Evolutionary conservation across 1,284 basidiomycete species (phyloP), one percentile per base, ranked within the genome.

Genomic region (Boletus hoseneyae): DNA sequence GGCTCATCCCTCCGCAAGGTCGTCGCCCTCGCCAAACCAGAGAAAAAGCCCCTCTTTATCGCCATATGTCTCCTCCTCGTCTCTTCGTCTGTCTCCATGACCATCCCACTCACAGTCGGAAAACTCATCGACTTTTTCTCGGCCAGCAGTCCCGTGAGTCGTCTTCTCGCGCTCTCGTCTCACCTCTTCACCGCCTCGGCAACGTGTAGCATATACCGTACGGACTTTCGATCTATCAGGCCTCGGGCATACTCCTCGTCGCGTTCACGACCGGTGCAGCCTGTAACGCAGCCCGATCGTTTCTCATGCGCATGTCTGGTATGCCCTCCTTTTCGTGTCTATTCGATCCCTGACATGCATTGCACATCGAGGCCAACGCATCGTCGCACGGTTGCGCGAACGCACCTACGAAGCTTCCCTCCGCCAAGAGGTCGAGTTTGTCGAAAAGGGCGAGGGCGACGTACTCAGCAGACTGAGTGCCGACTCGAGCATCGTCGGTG

Each of bases 401-500:
- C 76, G 80, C 37, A 90, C 90, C 6, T 99, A 94, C 65, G 74
- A 78, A 13, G 89, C 88, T 13, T 83, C 92, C 2, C 73, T 97
- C 15, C 77, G 78, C 40, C 95, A 97, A 70, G 95, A 97, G 65
- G 88, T 96, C 27, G 91, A 95, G 65, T 95, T 85, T 63, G 91
- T 96, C 4, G 94, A 97, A 69, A 83, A 83, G 39, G 93, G 93
- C 0, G 93, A 95, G 51, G 97, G 96, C 12, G 97, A 99, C 65
- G 90, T 97, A 10, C 76, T 99, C 37, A 95, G 92, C 64, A 75
- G 96, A 40, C 78, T 99, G 34, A 95, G 90, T 52, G 88, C 90
- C 6, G 96, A 99, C 67, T 91, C 92, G 10, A 93, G 85, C 61
- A 91, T 99, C 54, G 90, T 99, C 36, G 97, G 97, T 36, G 96